Percentiles rank a stretch among this genome's conserved stretches.
phyloP scores from a whole-genome alignment of 2,329 filamentous ascomycete species.

The Magnaporthiopsis poae region DNA sequence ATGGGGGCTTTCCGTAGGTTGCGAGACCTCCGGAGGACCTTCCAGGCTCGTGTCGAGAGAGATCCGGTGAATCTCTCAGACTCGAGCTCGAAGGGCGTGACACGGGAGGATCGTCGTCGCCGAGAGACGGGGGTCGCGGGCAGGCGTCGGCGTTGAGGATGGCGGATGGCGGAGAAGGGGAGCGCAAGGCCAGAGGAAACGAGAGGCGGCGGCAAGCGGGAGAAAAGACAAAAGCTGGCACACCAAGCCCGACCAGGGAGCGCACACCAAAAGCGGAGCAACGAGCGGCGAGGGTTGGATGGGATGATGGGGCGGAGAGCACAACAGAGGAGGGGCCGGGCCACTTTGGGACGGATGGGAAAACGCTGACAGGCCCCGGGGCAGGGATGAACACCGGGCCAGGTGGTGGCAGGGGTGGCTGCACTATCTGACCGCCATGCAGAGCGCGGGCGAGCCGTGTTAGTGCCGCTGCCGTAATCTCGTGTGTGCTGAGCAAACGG shows the following conservation, averaged over 20 bases:
- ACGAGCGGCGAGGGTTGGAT: slow-evolving; percentile 7
- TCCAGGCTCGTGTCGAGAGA: slow-evolving; percentile 10
- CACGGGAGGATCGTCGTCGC: slow-evolving; percentile 15
- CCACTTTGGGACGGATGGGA: slow-evolving; percentile 7
- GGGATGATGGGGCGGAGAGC: slow-evolving; percentile 6
- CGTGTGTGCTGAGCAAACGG: background rate
- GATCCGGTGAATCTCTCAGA: slow-evolving; percentile 11
- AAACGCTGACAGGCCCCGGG: slow-evolving; percentile 6
- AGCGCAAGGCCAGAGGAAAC: background rate
- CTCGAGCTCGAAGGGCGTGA: slow-evolving; percentile 17
- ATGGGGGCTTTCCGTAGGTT: slow-evolving; percentile 7
- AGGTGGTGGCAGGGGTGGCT: background rate
- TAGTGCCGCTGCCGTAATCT: slow-evolving; percentile 2
- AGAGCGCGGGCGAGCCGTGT: slow-evolving; percentile 1
- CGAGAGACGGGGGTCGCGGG: slow-evolving; percentile 17
- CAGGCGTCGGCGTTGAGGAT: background rate
- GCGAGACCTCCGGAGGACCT: slow-evolving; percentile 20
- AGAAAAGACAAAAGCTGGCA: slow-evolving; percentile 5
- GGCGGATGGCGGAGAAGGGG: background rate
- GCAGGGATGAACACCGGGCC: slow-evolving; percentile 1
- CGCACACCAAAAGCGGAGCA: background rate
- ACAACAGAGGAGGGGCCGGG: background rate
- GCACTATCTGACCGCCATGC: slow-evolving; percentile 2
- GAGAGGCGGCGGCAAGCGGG: slow-evolving; percentile 1
- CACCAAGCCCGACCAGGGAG: slow-evolving; percentile 2